Conservation (phyloP, 352 stramenopile species). For the Elongisporangium prolatum region DNA sequence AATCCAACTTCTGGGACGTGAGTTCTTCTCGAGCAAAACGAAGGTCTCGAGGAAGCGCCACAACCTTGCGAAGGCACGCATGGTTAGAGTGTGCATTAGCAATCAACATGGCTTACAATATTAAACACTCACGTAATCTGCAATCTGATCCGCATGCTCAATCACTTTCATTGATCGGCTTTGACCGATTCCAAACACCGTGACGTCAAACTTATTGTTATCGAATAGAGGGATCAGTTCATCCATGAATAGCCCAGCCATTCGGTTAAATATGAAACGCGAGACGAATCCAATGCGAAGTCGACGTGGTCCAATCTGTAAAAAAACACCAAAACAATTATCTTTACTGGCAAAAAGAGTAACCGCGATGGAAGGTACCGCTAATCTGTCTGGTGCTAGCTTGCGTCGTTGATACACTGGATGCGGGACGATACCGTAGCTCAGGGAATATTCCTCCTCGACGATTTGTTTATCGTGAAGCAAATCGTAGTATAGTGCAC, state of each 20-base stretch:
- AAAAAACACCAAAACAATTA: neutral
- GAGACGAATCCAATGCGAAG: slow-evolving; percentile 66
- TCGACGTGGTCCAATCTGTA: slow-evolving; percentile 23
- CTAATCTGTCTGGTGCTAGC: neutral
- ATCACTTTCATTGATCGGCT: slow-evolving; percentile 47
- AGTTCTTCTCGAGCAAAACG: slow-evolving; percentile 42
- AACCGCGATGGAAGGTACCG: slow-evolving; percentile 14
- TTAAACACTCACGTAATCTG: slow-evolving; percentile 34
- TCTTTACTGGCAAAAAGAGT: neutral
- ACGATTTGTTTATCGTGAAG: slow-evolving; percentile 32
- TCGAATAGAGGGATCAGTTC: slow-evolving; percentile 59
- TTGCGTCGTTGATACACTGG: slow-evolving; percentile 17
- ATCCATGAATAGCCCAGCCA: slow-evolving; percentile 53
- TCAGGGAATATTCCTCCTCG: slow-evolving; percentile 32
- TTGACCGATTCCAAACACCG: slow-evolving; percentile 56
- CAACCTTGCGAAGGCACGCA: slow-evolving; percentile 23
- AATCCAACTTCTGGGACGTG: slow-evolving; percentile 37
- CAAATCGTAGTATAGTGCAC: slow-evolving; percentile 44
- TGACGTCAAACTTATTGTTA: slow-evolving; percentile 57
- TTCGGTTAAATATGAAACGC: slow-evolving; percentile 47
- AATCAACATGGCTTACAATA: neutral
- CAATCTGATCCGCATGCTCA: slow-evolving; percentile 41
- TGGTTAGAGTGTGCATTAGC: neutral
- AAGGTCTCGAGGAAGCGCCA: slow-evolving; percentile 48
- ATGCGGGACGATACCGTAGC: slow-evolving; percentile 40